Evolutionary conservation across 305 asterid species (phyloP), one percentile per base, ranked within the genome.

Genomic region (Fraxinus dipetala): DNA sequence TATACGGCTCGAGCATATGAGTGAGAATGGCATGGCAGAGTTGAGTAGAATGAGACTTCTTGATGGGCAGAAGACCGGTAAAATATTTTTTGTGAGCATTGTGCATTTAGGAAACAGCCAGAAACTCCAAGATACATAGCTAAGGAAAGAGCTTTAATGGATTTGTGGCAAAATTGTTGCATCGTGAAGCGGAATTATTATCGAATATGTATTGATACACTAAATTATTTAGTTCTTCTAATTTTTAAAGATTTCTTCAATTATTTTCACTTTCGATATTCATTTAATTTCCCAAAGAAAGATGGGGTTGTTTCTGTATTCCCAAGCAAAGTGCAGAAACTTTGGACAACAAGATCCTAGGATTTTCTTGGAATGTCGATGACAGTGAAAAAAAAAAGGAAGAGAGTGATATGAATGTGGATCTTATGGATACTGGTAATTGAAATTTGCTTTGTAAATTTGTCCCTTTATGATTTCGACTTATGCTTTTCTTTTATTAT

Each of bases 301-400:
- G 85, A 89, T 80, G 91, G 89, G 4, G 91, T 95, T 4, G 83
- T 93, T 30, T 95, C 99, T 32, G 97, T 95, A n/a, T 95, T 95
- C 54, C 93, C 86, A 0, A 94, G 85, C 89, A 79, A 22, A 16
- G 80, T 78, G 22, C 70, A 78, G 70, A 83, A 89, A 82, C 92
- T 91, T 61, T 83, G 31, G 70, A 95, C 99, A 0, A 93, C 98
- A 76, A 87, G 97, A 86, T 92, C 97, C 5, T 95, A 98, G 98
- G 94, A 93, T 88, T 95, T 90, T 79, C 16, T 95, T 10, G 97
- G 94, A 69, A 45, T 95, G 92, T 78, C 89, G 0, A 76, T 67
- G 78, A 85, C 81, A 13, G 86, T 83, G 13, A 79, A 75, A 83
- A 83, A 76, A 91, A 84, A 48, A 69, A 8, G 18, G 82, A 36